Conservation (phyloP, 176 grass and related monocot genomes). For the Triticum turgidum region DNA sequence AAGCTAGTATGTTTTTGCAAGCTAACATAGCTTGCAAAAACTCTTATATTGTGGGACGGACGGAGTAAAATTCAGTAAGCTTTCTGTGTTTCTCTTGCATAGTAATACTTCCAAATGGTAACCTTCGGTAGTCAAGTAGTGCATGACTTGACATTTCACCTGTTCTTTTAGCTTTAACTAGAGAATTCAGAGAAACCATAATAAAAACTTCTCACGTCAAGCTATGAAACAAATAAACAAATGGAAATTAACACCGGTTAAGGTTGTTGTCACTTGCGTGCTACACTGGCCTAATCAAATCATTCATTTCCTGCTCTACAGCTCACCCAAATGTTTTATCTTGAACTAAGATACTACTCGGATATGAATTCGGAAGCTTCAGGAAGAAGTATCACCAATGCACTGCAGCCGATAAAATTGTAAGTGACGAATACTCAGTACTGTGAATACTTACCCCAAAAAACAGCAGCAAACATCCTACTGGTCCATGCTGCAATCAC, state of each 20-base stretch:
- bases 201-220: background rate
- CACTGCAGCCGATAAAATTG: background rate
- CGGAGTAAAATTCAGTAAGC: background rate
- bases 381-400: background rate
- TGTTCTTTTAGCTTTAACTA: background rate
- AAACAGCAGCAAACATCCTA: slow-evolving; percentile 25
- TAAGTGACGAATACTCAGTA: background rate
- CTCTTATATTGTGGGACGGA: too few relatives aligned
- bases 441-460: slow-evolving; percentile 4
- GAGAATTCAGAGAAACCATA: background rate
- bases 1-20: too few relatives aligned
- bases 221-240: background rate
- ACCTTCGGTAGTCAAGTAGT: background rate
- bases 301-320: background rate
- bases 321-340: background rate
- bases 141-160: background rate
- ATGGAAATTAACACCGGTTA: background rate
- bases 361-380: background rate
- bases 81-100: background rate
- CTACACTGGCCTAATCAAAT: background rate
- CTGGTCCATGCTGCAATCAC: slow-evolving; percentile 36
- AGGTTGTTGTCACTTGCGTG: background rate
- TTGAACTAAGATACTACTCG: background rate
- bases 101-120: background rate
- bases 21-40: too few relatives aligned